Percentiles rank a stretch among this genome's conserved stretches.
Evolutionary conservation across 768 basidiomycete species (phyloP).

Genomic region (Amanita exitialis): DNA sequence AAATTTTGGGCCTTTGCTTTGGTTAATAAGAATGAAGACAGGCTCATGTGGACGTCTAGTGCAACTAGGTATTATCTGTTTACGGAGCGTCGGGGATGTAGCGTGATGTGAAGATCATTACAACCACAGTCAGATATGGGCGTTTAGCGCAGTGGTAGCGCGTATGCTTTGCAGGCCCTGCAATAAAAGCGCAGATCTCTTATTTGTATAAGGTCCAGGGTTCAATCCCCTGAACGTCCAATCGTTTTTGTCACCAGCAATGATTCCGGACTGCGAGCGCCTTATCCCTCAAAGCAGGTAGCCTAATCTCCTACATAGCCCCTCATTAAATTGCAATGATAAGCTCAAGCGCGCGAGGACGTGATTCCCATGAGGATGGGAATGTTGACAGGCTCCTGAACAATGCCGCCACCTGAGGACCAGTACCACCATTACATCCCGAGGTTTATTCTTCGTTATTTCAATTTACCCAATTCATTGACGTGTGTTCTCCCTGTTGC

Average conservation of each 20-base stretch:
- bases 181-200: constrained; percentile 5
- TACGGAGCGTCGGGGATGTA: not conserved
- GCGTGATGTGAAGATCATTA: not conserved
- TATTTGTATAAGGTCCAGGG: constrained; percentile 30
- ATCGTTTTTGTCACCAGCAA: not conserved
- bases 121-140: constrained; percentile 7
- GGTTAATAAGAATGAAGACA: constrained; percentile 2
- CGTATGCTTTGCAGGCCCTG: constrained; percentile 29
- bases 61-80: not conserved
- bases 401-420: not conserved
- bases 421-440: constrained; percentile 2
- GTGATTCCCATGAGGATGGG: not conserved
- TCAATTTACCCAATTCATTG: not conserved
- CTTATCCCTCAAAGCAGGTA: too few species aligned
- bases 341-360: not conserved
- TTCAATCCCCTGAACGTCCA: constrained; percentile 33
- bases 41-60: not conserved
- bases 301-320: too few species aligned
- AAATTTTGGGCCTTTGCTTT: not conserved
- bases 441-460: not conserved
- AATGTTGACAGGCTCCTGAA: not conserved
- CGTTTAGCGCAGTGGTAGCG: constrained; percentile 29
- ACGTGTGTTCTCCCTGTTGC: not conserved
- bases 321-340: too few species aligned
- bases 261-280: too few species aligned